Evolutionary conservation across 2,329 filamentous ascomycete genomes (phyloP).

Genomic region (Penicillium sp.): DNA sequence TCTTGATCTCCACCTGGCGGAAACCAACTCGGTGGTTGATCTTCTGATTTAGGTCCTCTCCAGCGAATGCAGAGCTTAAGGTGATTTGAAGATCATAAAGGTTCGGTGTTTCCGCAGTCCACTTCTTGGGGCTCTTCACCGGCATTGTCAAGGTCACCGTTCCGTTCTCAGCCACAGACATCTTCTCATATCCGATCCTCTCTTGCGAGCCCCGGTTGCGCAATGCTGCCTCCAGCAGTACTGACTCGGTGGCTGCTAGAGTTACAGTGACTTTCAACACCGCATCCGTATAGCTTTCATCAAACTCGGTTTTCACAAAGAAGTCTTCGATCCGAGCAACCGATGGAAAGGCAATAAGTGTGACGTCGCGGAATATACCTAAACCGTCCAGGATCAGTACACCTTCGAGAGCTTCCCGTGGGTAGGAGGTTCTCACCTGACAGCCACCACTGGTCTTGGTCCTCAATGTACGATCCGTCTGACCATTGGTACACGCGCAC

Average conservation of each 20-base stretch:
- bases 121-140: constrained; percentile 56
- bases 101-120: constrained; percentile 68
- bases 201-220: not conserved
- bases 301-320: not conserved
- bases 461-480: constrained; percentile 69
- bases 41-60: not conserved
- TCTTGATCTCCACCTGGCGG: not conserved
- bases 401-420: not conserved
- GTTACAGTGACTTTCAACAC: not conserved
- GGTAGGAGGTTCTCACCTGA: constrained; percentile 49
- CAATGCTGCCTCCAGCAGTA: not conserved
- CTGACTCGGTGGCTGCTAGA: not conserved
- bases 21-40: not conserved
- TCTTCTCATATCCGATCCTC: not conserved
- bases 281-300: not conserved
- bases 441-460: constrained; percentile 70
- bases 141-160: constrained; percentile 44
- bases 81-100: constrained; percentile 54
- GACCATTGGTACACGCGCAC: constrained; percentile 71
- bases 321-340: not conserved
- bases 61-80: constrained; percentile 29
- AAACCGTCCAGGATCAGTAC: not conserved
- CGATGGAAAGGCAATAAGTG: not conserved
- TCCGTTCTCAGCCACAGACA: not conserved
- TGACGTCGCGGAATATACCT: constrained; percentile 1